phyloP scores from a whole-genome alignment of 2,329 filamentous ascomycete species.

The Aspergillus puulaauensis region DNA sequence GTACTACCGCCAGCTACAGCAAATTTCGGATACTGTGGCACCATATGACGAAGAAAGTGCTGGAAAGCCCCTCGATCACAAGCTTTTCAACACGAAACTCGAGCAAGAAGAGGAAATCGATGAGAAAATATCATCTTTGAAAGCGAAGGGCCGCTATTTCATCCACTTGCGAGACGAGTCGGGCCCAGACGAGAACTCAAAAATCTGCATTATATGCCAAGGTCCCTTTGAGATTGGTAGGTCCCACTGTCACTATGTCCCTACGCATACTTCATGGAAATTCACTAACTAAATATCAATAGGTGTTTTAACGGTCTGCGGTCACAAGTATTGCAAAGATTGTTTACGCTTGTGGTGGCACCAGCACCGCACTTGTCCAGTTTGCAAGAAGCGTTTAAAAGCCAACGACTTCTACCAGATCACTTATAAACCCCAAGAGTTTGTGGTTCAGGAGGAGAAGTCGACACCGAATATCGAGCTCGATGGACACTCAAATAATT shows the following conservation, averaged over 20 bases:
- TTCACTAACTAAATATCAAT: constrained; percentile 3
- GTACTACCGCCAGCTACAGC: constrained; percentile 87
- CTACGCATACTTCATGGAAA: not conserved
- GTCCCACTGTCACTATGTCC: constrained; percentile 14
- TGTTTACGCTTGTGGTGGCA: constrained; percentile 80
- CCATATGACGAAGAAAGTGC: constrained; percentile 65
- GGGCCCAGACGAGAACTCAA: constrained; percentile 59
- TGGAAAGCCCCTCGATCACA: constrained; percentile 56
- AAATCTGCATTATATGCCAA: constrained; percentile 85
- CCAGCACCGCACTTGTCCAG: constrained; percentile 72
- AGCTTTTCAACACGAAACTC: constrained; percentile 44
- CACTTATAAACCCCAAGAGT: constrained; percentile 72
- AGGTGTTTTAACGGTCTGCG: constrained; percentile 69
- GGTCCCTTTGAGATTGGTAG: constrained; percentile 73
- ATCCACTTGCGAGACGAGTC: constrained; percentile 61
- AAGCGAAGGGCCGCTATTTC: constrained; percentile 75
- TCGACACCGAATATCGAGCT: constrained; percentile 28
- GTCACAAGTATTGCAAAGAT: constrained; percentile 87
- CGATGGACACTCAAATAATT: constrained; percentile 36
- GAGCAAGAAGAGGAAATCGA: constrained; percentile 53
- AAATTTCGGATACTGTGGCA: constrained; percentile 82
- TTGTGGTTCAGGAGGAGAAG: constrained; percentile 63
- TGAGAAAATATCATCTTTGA: constrained; percentile 60
- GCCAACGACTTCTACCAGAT: constrained; percentile 77
- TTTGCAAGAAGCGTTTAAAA: constrained; percentile 73